Percentiles rank a stretch among this genome's conserved stretches.
Evolutionary conservation across 2,329 filamentous ascomycete species (phyloP).

Genomic region (Trichoderma semiorbis): DNA sequence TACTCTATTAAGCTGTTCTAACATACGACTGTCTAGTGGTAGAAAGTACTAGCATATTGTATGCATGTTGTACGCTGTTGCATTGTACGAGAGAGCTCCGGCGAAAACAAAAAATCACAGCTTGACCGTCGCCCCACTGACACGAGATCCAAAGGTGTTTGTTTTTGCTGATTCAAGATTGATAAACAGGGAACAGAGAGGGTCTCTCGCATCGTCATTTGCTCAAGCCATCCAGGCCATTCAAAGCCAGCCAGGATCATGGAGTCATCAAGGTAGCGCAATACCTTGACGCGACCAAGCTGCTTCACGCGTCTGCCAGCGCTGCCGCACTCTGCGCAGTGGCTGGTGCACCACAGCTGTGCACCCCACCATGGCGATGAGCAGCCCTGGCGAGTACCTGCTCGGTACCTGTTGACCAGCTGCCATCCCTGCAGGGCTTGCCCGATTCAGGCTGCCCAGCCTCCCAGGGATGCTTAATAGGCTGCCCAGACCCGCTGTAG

Average conservation of each 20-base stretch:
- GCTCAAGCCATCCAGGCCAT: not conserved
- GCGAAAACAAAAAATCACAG: not conserved
- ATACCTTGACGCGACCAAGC: slow-evolving; percentile 24
- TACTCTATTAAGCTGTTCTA: not conserved
- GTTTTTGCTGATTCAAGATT: slow-evolving; percentile 17
- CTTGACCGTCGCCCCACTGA: not conserved
- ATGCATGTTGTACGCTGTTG: not conserved
- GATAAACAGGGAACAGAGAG: slow-evolving; percentile 6
- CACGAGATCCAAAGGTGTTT: slow-evolving; percentile 13
- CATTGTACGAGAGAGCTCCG: not conserved
- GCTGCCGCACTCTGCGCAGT: slow-evolving; percentile 12
- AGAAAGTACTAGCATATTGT: not conserved
- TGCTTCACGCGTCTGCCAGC: slow-evolving; percentile 23
- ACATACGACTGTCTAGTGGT: not conserved
- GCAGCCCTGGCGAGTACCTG: slow-evolving; percentile 1
- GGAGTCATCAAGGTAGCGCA: not conserved
- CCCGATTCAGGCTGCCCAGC: slow-evolving; percentile 16
- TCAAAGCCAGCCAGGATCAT: not conserved
- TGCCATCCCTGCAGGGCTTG: not conserved
- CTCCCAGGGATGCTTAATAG: slow-evolving; percentile 8
- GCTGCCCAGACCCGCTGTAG: slow-evolving; percentile 27
- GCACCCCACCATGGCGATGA: slow-evolving; percentile 6
- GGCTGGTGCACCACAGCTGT: slow-evolving; percentile 19
- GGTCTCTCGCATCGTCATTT: slow-evolving; percentile 6
- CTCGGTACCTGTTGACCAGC: slow-evolving; percentile 7